A percentile compares a stretch with the other conserved stretches of the same genome.
phyloP scores from a whole-genome alignment of 164 flowering plant species.

The Brasenia schreberi region DNA sequence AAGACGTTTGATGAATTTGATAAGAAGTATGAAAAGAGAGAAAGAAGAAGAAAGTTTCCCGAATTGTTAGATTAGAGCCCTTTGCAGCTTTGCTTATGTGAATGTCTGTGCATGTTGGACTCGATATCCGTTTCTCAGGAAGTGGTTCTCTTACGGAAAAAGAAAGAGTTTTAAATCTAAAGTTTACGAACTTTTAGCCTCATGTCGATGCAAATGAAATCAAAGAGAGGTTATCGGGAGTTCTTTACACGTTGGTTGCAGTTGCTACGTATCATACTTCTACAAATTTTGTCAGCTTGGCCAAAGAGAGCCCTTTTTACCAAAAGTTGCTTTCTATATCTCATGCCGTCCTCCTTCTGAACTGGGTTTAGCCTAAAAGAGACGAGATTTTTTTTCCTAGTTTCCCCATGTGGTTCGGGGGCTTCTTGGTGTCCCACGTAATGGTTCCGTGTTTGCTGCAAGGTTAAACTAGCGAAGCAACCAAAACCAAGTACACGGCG shows the following conservation, averaged over 20 bases:
- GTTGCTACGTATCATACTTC: not conserved
- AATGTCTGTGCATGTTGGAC: not conserved
- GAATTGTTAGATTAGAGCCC: too few species aligned
- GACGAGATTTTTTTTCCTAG: too few species aligned
- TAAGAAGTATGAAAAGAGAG: too few species aligned
- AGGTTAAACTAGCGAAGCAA: not conserved
- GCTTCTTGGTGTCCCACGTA: not conserved
- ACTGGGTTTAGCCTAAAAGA: not conserved
- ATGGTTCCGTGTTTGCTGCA: not conserved
- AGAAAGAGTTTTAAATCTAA: not conserved
- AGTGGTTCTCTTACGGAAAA: not conserved
- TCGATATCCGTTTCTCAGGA: not conserved
- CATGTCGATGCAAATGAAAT: not conserved
- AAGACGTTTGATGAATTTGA: too few species aligned
- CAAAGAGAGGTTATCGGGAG: not conserved
- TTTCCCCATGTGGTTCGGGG: not conserved
- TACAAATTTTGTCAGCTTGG: not conserved
- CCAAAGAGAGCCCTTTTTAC: too few species aligned
- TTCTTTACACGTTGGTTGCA: not conserved
- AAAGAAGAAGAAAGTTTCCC: too few species aligned
- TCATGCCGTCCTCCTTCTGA: not conserved
- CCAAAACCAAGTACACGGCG: too few species aligned
- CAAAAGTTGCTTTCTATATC: not conserved
- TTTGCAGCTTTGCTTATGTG: not conserved
- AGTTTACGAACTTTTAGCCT: too few species aligned